Percentiles rank a stretch among this genome's conserved stretches.
Evolutionary conservation across 148 eudicot species (phyloP).

Genomic region (Hydrangea macrophylla): DNA sequence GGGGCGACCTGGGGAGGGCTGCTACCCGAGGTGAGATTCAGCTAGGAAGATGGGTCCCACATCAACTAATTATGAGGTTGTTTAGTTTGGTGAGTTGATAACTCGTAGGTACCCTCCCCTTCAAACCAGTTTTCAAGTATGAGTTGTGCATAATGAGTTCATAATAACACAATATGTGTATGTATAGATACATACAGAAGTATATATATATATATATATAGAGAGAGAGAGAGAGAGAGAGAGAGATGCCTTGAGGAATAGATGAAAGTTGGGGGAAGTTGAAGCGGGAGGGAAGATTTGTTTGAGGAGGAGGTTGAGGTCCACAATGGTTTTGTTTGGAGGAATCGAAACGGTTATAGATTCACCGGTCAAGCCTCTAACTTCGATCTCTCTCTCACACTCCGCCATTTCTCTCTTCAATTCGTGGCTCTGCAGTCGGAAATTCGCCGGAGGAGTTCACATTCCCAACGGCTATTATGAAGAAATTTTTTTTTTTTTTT

Average conservation of each 20-base stretch:
- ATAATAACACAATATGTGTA: background rate
- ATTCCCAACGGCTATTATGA: no score
- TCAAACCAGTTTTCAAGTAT: no score
- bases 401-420: conserved; percentile 6
- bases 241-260: background rate
- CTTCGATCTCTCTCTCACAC: conserved; percentile 33
- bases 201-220: background rate
- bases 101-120: no score
- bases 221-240: background rate
- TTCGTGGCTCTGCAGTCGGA: background rate
- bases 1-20: no score
- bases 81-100: no score
- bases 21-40: no score
- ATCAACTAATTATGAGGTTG: no score
- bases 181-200: background rate
- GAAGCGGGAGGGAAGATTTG: conserved; percentile 53
- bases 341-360: conserved; percentile 45
- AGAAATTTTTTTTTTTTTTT: background rate
- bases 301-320: conserved; percentile 55
- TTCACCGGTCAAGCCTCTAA: conserved; percentile 74
- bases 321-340: conserved; percentile 37
- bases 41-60: no score
- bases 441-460: no score
- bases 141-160: background rate
- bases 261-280: conserved; percentile 24